These are phyloP conservation scores for Curvularia eragrostidis DNA, from an alignment of 2,329 filamentous ascomycete genomes.

Conservation along the genomic window DNA sequence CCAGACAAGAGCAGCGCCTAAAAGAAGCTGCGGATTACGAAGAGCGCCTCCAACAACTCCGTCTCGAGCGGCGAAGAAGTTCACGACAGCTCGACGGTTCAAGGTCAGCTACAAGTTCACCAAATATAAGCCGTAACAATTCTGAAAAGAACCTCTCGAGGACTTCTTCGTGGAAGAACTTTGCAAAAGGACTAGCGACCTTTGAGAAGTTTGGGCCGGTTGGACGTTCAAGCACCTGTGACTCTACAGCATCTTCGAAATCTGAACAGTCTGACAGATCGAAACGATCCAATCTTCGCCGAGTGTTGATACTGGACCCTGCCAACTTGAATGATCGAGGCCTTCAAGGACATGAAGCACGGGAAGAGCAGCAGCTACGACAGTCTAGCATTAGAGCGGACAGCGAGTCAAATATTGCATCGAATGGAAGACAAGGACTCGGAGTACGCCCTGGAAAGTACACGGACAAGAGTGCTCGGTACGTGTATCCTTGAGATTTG, in stretches of 20 bases:
- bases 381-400: constrained; percentile 37
- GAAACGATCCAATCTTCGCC: constrained; percentile 12
- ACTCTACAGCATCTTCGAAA: constrained; percentile 12
- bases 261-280: constrained; percentile 15
- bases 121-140: constrained; percentile 19
- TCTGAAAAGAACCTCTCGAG: constrained; percentile 16
- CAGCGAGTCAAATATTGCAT: constrained; percentile 42
- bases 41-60: constrained; percentile 17
- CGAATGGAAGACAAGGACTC: constrained; percentile 45
- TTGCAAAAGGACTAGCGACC: constrained; percentile 1
- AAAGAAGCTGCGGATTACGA: constrained; percentile 15
- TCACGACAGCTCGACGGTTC: constrained; percentile 34
- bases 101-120: constrained; percentile 22
- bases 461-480: constrained; percentile 44
- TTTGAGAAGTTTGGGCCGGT: constrained; percentile 17
- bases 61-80: constrained; percentile 6
- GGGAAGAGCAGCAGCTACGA: constrained; percentile 41
- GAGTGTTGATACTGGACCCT: constrained; percentile 20
- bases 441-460: constrained; percentile 44
- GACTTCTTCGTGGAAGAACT: constrained; percentile 5
- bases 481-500: background rate
- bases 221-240: constrained; percentile 14
- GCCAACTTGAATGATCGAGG: constrained; percentile 40
- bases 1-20: constrained; percentile 8
- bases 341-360: constrained; percentile 45